Evolutionary conservation across 1,284 basidiomycete genomes (phyloP).

Genomic region (Amylostereum chailletii): DNA sequence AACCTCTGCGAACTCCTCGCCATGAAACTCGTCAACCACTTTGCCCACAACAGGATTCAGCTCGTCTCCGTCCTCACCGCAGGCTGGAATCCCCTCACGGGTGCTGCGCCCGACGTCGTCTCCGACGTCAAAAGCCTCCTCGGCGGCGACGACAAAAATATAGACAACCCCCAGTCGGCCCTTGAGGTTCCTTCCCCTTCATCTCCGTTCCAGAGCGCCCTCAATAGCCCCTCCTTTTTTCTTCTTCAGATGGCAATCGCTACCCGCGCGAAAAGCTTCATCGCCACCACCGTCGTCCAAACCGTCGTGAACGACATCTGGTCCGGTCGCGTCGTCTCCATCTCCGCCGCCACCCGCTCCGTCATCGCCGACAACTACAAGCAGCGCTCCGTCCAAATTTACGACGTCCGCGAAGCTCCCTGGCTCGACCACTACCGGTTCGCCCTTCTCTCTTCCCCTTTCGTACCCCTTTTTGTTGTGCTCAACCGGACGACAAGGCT

Average conservation of each 20-base stretch:
- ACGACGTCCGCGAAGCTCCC: constrained; percentile 63
- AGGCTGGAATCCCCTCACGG: constrained; percentile 74
- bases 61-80: constrained; percentile 72
- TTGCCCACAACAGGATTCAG: constrained; percentile 64
- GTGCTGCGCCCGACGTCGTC: constrained; percentile 62
- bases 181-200: constrained; percentile 55
- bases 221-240: background rate
- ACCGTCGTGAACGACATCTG: constrained; percentile 80
- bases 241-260: constrained; percentile 71
- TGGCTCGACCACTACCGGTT: constrained; percentile 80
- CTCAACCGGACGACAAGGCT: constrained; percentile 32
- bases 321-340: constrained; percentile 62
- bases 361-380: constrained; percentile 85
- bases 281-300: constrained; percentile 75
- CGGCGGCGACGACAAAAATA: constrained; percentile 43
- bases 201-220: background rate
- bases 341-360: constrained; percentile 56
- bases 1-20: constrained; percentile 78
- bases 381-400: constrained; percentile 63
- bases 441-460: constrained; percentile 2
- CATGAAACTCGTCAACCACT: constrained; percentile 73
- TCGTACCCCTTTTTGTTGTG: background rate
- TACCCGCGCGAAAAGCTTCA: constrained; percentile 70
- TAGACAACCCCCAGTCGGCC: constrained; percentile 63
- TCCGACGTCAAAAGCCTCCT: constrained; percentile 50